A percentile compares a stretch with the other conserved stretches of the same genome.
These are phyloP conservation scores for Trichoderma koningii DNA, from an alignment of 2,329 filamentous ascomycete genomes.

Conservation along the genomic window DNA sequence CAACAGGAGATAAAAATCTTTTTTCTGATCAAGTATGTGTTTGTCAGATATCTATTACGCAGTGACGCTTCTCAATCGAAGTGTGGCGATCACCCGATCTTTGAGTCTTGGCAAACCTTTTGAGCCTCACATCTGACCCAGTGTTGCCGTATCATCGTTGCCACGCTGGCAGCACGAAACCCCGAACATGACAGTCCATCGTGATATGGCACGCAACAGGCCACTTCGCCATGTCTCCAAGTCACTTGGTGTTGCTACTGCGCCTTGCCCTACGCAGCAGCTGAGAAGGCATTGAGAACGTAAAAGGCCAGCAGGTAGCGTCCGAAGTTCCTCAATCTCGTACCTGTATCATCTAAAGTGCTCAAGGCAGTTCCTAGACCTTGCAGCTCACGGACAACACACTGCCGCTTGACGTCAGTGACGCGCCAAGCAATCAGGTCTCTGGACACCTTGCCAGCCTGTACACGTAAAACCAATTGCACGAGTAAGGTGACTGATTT, in stretches of 20 bases:
- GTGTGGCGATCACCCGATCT: too few relatives aligned
- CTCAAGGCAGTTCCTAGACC: background rate
- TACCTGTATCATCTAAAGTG: slow-evolving; percentile 11
- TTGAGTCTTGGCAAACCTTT: too few relatives aligned
- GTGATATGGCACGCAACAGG: background rate
- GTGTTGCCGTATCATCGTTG: too few relatives aligned
- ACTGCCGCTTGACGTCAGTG: slow-evolving; percentile 19
- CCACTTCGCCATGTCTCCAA: background rate
- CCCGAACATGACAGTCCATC: too few relatives aligned
- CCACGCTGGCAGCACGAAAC: too few relatives aligned
- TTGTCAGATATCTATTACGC: too few relatives aligned
- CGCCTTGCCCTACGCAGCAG: background rate
- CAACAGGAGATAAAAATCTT: too few relatives aligned
- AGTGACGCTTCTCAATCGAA: too few relatives aligned
- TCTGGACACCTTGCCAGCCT: background rate
- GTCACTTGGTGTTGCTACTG: background rate
- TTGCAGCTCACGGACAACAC: slow-evolving; percentile 15
- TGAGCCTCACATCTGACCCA: too few relatives aligned
- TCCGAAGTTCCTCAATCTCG: background rate
- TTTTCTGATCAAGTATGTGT: too few relatives aligned
- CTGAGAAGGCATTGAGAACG: background rate
- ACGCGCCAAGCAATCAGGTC: background rate
- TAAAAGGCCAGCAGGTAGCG: too few relatives aligned
- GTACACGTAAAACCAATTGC: background rate
- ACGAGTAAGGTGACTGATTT: background rate